Base-by-base conservation (phyloP, 73 alveolate genomes). In the Paramecium tetraurelia region DNA sequence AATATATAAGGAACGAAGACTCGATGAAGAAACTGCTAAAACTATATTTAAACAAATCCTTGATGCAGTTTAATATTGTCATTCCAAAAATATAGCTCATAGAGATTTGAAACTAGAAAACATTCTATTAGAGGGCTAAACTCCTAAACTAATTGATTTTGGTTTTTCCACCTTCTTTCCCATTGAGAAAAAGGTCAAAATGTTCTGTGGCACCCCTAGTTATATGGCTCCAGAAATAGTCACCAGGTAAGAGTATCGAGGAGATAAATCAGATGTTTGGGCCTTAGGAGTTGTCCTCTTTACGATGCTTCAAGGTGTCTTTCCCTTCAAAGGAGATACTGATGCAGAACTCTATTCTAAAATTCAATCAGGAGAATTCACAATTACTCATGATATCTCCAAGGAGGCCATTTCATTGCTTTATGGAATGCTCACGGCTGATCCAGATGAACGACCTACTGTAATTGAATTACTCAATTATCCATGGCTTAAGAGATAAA, bases 91-190 rank as follows among this genome's bases (percentile, higher is more conserved):
- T 76, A 94, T 97, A 21, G 97, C 92, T 85, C 99, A 97, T 92
- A 89, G 99, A 90, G 99, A 97, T 90, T 86, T 97, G 0, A 97
- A 97, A 86, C 93, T 97, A 86, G 99, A 97, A 86, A 97, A 97
- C 92, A 97, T 96, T n/a, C 86, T 97, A 71, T 50, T 97, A 33
- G 96, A 96, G 24, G 92, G 87, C 35, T 38, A 50, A 43, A 22
- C 41, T 44, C 90, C 96, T 10, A 94, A 94, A 92, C 89, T 96
- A 20, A 96, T 96, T 4, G 98, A 96, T 92, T 96, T 96, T 89
- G 98, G 98, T 14, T 89, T 96, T 58, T 95, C 97, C 4, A 96
- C 95, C 12, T 95, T 93, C 69, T 92, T 93, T 48, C 95, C 95
- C 29, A 85, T 93, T 12, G 96, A 95, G 27, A 75, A 96, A 58